Evolutionary conservation across 108 stramenopile species (phyloP).

Genomic region (Skeletonema costatum): DNA sequence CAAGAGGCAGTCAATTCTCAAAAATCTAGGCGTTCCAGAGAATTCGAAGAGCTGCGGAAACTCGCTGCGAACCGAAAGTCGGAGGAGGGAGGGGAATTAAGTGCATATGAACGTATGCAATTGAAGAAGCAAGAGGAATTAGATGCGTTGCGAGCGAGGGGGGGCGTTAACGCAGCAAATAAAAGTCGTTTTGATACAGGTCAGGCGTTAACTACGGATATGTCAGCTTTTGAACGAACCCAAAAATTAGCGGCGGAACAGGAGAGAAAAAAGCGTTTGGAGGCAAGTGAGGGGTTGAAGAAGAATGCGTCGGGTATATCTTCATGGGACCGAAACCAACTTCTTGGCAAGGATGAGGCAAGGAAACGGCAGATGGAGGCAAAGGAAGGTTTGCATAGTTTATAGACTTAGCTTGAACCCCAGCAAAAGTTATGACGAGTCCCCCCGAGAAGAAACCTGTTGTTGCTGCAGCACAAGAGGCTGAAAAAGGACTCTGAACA

Average conservation of each 20-base stretch:
- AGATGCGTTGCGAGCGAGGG: background rate
- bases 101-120: background rate
- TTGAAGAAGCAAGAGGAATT: background rate
- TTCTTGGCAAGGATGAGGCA: background rate
- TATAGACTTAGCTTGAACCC: constrained; percentile 3
- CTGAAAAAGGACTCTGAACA: background rate
- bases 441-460: background rate
- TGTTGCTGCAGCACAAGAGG: background rate
- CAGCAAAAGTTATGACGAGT: constrained; percentile 12
- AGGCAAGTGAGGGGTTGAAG: constrained; percentile 22
- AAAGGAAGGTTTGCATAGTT: constrained; percentile 21
- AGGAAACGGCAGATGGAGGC: background rate
- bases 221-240: constrained; percentile 13
- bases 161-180: constrained; percentile 2
- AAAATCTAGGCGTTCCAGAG: constrained; percentile 5
- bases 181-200: constrained; percentile 17
- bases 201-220: constrained; percentile 25
- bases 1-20: background rate
- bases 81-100: background rate
- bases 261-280: constrained; percentile 30
- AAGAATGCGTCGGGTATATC: background rate
- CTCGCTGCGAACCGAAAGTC: constrained; percentile 6
- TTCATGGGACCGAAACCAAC: background rate
- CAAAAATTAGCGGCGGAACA: constrained; percentile 17
- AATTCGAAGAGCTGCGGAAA: constrained; percentile 41